phyloP scores from a whole-genome alignment of 2,329 filamentous ascomycete genomes.

The Zarea fungicola region DNA sequence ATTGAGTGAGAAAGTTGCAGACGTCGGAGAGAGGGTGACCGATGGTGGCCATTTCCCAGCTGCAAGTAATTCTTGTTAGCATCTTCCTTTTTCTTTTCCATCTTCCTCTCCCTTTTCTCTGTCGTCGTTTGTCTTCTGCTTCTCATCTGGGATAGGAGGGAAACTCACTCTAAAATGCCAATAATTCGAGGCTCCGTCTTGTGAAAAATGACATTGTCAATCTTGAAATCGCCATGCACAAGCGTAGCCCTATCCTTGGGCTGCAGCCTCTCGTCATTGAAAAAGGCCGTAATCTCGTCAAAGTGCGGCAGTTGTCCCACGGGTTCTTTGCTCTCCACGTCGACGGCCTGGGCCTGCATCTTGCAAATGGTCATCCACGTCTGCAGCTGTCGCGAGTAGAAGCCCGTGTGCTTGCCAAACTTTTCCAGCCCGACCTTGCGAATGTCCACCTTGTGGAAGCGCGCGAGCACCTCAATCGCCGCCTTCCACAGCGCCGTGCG shows the following conservation, averaged over 20 bases:
- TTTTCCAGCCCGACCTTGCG: slow-evolving; percentile 59
- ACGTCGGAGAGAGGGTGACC: slow-evolving; percentile 94
- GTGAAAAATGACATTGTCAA: slow-evolving; percentile 86
- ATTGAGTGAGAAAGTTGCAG: slow-evolving; percentile 61
- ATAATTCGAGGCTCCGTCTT: slow-evolving; percentile 83
- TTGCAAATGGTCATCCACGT: slow-evolving; percentile 77
- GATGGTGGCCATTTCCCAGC: slow-evolving; percentile 97
- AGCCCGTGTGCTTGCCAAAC: slow-evolving; percentile 71
- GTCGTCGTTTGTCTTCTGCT: no score
- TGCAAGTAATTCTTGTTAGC: slow-evolving; percentile 23
- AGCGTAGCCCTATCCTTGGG: slow-evolving; percentile 73
- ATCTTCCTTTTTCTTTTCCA: no score
- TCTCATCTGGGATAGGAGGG: neutral
- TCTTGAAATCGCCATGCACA: slow-evolving; percentile 96
- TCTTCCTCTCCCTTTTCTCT: no score
- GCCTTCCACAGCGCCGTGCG: slow-evolving; percentile 79
- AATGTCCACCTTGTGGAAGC: slow-evolving; percentile 72
- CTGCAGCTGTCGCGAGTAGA: slow-evolving; percentile 79
- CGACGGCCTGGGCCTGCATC: slow-evolving; percentile 68
- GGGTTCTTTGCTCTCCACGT: slow-evolving; percentile 68
- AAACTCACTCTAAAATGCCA: slow-evolving; percentile 74
- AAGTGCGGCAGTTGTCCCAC: slow-evolving; percentile 85
- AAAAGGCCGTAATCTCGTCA: slow-evolving; percentile 73
- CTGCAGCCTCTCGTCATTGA: slow-evolving; percentile 62
- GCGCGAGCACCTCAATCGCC: slow-evolving; percentile 76